Evolutionary conservation across 225 moss, liverwort and hornwort genomes (phyloP), one percentile per base, ranked within the genome.

Genomic region (Polytrichum formosum): DNA sequence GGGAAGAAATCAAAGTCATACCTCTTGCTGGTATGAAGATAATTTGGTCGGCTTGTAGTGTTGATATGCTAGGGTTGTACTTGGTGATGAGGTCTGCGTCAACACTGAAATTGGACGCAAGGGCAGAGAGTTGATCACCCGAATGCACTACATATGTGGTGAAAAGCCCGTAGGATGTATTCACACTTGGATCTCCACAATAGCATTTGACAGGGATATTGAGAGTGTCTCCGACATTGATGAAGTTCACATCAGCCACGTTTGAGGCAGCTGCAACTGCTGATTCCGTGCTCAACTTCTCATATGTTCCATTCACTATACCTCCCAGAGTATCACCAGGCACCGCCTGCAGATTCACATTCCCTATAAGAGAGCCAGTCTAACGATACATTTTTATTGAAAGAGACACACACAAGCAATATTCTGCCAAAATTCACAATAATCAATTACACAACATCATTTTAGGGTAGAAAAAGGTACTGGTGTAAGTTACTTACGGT

Each of bases 1-100:
- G 16, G 46, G 46, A 16, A 16, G 46, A 16, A 46, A 46, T 46
- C 46, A 46, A 20, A 21, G 56, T 25, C 30, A 64, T 79, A 92
- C 94, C 92, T 90, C 28, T 83, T 25, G 84, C 21, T 28, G 97
- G 97, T 75, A 97, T 74, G 68, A 87, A 94, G 28, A 92, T 64
- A 69, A 90, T 85, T 25, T 86, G 67, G 73, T 71, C 28, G 46
- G 67, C 59, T 59, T 22, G 64, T 16, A 82, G 67, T 61, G 17
- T 17, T 64, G 28, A 18, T 21, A 72, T 61, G 6, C 63, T 83
- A 20, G 88, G 78, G 73, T 97, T 97, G 23, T 77, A 91, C 25
- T 37, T 64, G 26, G 67, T 72, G 60, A 97, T 25, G 58, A 70
- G 28, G 5, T 65, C 68, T 37, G 66, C 78, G 26, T 18, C 18